Conservation (phyloP, 169 alveolate genomes). For the Plasmodium sp. region DNA sequence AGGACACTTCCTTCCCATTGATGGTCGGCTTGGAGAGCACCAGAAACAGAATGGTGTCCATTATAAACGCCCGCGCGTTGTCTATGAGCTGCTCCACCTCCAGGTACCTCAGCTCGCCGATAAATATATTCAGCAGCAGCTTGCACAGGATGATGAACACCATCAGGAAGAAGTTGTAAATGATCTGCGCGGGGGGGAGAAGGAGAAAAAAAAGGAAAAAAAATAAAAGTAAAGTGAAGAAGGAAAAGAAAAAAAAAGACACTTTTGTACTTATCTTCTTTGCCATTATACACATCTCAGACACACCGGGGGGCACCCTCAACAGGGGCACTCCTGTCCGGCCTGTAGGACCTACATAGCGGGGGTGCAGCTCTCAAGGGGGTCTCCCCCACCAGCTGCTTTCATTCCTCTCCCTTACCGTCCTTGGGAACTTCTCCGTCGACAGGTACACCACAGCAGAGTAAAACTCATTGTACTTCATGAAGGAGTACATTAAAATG, state of each 20-base stretch:
- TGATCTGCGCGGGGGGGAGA: slow-evolving; percentile 30
- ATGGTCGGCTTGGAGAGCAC: slow-evolving; percentile 88
- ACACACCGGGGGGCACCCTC: not conserved
- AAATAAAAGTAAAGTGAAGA: not conserved
- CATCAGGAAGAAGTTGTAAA: slow-evolving; percentile 82
- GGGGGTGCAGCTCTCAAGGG: not conserved
- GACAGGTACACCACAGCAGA: slow-evolving; percentile 45
- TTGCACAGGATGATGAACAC: slow-evolving; percentile 74
- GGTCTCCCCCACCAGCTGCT: not conserved
- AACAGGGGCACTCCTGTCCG: not conserved
- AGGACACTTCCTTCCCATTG: slow-evolving; percentile 86
- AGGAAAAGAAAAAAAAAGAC: not conserved
- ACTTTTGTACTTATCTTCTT: not conserved
- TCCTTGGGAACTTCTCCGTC: slow-evolving; percentile 60
- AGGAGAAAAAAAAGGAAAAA: slow-evolving; percentile 17
- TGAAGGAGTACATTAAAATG: slow-evolving; percentile 37
- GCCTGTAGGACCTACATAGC: not conserved
- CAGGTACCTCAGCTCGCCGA: slow-evolving; percentile 79
- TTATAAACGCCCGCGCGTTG: slow-evolving; percentile 85
- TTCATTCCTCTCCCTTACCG: slow-evolving; percentile 13
- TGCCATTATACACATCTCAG: not conserved
- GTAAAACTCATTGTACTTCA: slow-evolving; percentile 49
- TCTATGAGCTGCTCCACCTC: slow-evolving; percentile 88
- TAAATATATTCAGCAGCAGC: slow-evolving; percentile 73
- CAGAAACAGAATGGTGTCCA: slow-evolving; percentile 88